A percentile compares a stretch with the other conserved stretches of the same genome.
phyloP scores from a whole-genome alignment of 208 protist species.

The Leishmania aethiopica region DNA sequence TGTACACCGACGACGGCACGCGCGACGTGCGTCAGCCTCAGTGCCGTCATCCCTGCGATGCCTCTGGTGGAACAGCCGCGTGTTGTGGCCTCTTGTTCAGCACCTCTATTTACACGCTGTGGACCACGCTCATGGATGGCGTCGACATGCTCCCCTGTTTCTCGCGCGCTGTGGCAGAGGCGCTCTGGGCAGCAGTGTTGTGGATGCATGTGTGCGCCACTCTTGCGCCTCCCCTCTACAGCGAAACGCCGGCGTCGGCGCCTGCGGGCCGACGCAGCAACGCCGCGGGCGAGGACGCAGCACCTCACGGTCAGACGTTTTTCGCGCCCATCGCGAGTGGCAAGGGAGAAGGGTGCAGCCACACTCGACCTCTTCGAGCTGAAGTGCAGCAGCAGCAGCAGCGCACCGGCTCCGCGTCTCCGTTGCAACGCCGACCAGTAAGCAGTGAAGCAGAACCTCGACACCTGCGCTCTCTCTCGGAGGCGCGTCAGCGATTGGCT shows the following conservation, averaged over 20 bases:
- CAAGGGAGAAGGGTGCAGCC: not conserved
- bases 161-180: constrained; percentile 2
- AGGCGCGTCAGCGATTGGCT: not conserved
- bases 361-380: not conserved
- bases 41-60: not conserved
- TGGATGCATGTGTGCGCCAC: constrained; percentile 19
- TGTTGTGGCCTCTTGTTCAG: constrained; percentile 13
- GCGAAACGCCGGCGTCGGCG: not conserved
- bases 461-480: not conserved
- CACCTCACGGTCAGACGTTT: not conserved
- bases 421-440: not conserved
- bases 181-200: constrained; percentile 31
- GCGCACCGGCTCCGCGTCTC: not conserved
- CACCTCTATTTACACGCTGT: constrained; percentile 19
- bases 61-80: not conserved
- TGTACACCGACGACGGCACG: not conserved
- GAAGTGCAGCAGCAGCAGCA: not conserved
- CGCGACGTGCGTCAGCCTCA: not conserved
- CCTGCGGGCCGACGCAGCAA: not conserved
- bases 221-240: not conserved
- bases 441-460: not conserved
- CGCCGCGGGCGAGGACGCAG: not conserved
- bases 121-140: constrained; percentile 12
- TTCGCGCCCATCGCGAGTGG: not conserved
- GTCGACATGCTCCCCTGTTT: constrained; percentile 9